Conservation (phyloP, 2,329 filamentous ascomycete genomes). For the Endoconidiophora polonica region DNA sequence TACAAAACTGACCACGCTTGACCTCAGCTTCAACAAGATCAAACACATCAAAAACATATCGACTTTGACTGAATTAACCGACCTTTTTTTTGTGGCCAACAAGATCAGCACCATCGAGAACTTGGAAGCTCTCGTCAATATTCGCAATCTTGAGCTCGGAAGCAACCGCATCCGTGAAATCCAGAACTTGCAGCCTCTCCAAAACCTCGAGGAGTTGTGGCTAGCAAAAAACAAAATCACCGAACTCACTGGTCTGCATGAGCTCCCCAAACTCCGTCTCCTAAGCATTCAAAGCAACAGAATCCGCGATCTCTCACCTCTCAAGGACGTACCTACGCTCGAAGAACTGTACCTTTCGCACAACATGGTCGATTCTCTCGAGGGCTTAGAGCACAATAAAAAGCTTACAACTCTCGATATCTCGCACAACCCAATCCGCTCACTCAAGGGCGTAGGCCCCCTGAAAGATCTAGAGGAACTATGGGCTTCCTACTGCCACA, state of each 20-base stretch:
- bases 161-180: constrained; percentile 87
- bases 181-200: constrained; percentile 62
- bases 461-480: constrained; percentile 67
- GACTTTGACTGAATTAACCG: constrained; percentile 59
- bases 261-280: constrained; percentile 63
- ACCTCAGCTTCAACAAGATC: constrained; percentile 97
- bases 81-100: constrained; percentile 88
- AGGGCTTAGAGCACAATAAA: constrained; percentile 50
- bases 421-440: constrained; percentile 68
- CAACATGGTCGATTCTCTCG: constrained; percentile 67
- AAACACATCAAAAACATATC: constrained; percentile 88
- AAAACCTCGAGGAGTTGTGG: constrained; percentile 77
- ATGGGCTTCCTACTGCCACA: constrained; percentile 82
- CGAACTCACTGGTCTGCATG: constrained; percentile 58
- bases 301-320: constrained; percentile 59
- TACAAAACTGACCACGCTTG: constrained; percentile 58
- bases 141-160: constrained; percentile 77
- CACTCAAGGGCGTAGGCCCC: constrained; percentile 53
- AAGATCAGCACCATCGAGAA: constrained; percentile 80
- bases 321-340: constrained; percentile 56
- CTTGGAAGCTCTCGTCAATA: constrained; percentile 53
- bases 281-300: constrained; percentile 94
- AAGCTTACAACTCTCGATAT: constrained; percentile 71
- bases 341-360: constrained; percentile 94
- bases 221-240: constrained; percentile 94